A percentile compares a stretch with the other conserved stretches of the same genome.
Conservation (phyloP, 2,329 filamentous ascomycete genomes). For the Chrysoporthe puriensis region DNA sequence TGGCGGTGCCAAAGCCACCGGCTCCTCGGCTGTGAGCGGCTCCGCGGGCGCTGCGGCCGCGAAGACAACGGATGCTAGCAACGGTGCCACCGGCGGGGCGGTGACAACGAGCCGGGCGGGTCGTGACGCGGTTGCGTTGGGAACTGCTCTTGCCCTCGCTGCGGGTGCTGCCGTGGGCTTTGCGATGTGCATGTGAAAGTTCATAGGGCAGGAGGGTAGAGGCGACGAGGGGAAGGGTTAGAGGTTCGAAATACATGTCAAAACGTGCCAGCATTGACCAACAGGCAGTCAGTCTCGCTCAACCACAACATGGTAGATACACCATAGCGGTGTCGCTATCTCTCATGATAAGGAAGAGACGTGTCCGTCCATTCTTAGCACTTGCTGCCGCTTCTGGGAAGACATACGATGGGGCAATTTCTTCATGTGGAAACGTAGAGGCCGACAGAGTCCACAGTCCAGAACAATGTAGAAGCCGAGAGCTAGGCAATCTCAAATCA, state of each 20-base stretch:
- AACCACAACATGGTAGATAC: no score
- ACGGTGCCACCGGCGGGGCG: neutral
- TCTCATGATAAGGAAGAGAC: no score
- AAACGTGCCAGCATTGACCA: neutral
- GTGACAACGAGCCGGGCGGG: slow-evolving; percentile 4
- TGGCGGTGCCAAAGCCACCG: neutral
- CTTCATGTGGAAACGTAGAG: neutral
- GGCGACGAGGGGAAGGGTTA: neutral
- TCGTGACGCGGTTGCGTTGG: neutral
- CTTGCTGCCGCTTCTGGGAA: neutral
- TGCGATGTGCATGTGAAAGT: neutral
- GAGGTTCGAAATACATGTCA: neutral
- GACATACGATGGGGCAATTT: neutral
- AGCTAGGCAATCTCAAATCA: neutral
- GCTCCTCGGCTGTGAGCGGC: neutral
- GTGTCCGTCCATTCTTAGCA: neutral
- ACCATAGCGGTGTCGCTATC: no score
- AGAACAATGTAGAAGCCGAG: neutral
- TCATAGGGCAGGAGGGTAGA: neutral
- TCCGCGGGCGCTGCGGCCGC: neutral
- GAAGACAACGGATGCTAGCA: neutral
- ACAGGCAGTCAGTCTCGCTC: neutral
- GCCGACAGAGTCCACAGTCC: neutral
- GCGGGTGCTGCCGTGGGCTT: slow-evolving; percentile 4
- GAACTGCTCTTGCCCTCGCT: neutral